Percentiles rank a stretch among this genome's conserved stretches.
Evolutionary conservation across 768 basidiomycete genomes (phyloP).

Genomic region (Mycena belliarum): DNA sequence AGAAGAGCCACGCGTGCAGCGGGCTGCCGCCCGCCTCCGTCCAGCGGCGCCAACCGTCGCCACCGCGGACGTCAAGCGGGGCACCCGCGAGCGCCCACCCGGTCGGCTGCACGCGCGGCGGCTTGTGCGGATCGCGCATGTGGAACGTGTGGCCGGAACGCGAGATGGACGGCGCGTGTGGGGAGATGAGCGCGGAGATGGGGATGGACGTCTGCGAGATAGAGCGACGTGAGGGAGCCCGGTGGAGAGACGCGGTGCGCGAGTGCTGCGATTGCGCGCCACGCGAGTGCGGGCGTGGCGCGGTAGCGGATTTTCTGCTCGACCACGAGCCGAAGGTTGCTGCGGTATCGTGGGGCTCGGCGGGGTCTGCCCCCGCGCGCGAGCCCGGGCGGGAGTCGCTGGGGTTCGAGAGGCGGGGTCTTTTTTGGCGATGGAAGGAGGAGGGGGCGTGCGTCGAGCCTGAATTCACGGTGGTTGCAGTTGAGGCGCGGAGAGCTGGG

Average conservation of each 20-base stretch:
- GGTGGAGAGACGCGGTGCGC: conserved; percentile 10
- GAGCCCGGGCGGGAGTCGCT: conserved; percentile 16
- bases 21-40: conserved; percentile 31
- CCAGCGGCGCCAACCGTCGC: conserved; percentile 23
- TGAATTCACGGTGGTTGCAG: conserved; percentile 14
- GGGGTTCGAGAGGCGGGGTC: conserved; percentile 19
- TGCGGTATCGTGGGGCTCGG: conserved; percentile 11
- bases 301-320: conserved; percentile 12
- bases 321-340: conserved; percentile 21
- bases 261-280: conserved; percentile 18
- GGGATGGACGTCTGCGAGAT: conserved; percentile 21
- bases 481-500: conserved; percentile 17
- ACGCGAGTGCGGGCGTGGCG: too few relatives aligned
- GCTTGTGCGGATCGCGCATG: conserved; percentile 54
- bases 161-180: conserved; percentile 50
- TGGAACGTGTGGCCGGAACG: conserved; percentile 42
- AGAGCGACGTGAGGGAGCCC: conserved; percentile 19
- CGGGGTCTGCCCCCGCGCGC: background rate
- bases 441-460: conserved; percentile 20
- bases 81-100: conserved; percentile 42
- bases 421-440: conserved; percentile 23
- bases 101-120: conserved; percentile 41
- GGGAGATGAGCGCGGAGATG: conserved; percentile 40
- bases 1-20: conserved; percentile 57
- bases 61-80: conserved; percentile 38